These are phyloP conservation scores for Penicillium expansum DNA, from an alignment of 2,329 filamentous ascomycete species.

Conservation along the genomic window DNA sequence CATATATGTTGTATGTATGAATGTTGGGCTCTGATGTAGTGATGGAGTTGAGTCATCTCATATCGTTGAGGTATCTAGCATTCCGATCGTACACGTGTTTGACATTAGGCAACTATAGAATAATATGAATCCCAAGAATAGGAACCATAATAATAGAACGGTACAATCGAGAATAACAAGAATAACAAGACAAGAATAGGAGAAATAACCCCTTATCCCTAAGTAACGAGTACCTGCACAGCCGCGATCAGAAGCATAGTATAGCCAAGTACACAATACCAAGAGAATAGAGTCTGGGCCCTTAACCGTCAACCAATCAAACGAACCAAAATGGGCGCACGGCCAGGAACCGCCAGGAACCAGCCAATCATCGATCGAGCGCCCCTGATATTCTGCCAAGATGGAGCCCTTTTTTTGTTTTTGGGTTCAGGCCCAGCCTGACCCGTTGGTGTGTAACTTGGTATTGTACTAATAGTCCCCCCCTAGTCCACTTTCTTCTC, in stretches of 20 bases:
- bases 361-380: conserved; percentile 13
- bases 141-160: not conserved
- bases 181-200: not conserved
- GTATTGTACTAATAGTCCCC: conserved; percentile 6
- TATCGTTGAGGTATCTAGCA: conserved; percentile 4
- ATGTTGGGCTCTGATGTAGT: not conserved
- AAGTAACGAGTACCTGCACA: conserved; percentile 5
- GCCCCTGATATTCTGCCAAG: conserved; percentile 26
- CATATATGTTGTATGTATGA: not conserved
- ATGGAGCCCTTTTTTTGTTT: not conserved
- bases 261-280: conserved; percentile 9
- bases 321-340: not conserved
- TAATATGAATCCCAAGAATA: not conserved
- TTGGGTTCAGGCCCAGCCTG: conserved; percentile 2
- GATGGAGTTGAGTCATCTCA: not conserved
- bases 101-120: conserved; percentile 4
- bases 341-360: conserved; percentile 17
- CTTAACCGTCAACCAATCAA: conserved; percentile 13
- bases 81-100: conserved; percentile 20
- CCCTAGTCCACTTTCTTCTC: conserved; percentile 10
- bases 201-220: conserved; percentile 2
- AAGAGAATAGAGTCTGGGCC: conserved; percentile 10
- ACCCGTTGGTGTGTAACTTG: conserved; percentile 5
- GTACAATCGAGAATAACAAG: not conserved
- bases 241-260: conserved; percentile 2